These are phyloP conservation scores for Aspergillus asperescens DNA, from an alignment of 495 filamentous ascomycete genomes.

Conservation along the genomic window DNA sequence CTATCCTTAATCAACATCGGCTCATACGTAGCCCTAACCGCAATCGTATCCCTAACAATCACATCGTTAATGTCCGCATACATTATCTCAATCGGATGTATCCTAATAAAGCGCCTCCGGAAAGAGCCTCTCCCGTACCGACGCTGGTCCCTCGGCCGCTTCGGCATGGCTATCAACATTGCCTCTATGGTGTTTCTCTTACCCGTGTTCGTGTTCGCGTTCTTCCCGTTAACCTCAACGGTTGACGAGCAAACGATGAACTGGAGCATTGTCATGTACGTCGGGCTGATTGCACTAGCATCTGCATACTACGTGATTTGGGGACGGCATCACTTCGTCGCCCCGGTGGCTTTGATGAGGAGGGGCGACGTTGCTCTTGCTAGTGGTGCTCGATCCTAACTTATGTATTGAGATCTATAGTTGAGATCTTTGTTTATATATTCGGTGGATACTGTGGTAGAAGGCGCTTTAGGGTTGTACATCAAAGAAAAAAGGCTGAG, in stretches of 20 bases:
- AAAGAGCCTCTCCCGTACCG: slow-evolving; percentile 37
- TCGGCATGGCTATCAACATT: slow-evolving; percentile 45
- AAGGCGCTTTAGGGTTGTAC: background rate
- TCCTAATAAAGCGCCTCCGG: slow-evolving; percentile 42
- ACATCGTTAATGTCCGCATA: slow-evolving; percentile 45
- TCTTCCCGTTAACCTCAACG: slow-evolving; percentile 45
- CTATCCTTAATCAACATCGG: slow-evolving; percentile 52
- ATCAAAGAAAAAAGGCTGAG: background rate
- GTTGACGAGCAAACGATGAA: slow-evolving; percentile 43
- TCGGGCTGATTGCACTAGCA: slow-evolving; percentile 41
- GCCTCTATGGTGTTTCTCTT: slow-evolving; percentile 37
- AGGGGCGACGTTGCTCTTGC: slow-evolving; percentile 20
- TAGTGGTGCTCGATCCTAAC: background rate
- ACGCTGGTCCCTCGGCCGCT: slow-evolving; percentile 46
- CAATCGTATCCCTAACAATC: slow-evolving; percentile 43
- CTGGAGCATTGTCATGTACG: slow-evolving; percentile 46
- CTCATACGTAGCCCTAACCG: slow-evolving; percentile 42
- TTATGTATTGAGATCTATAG: no score
- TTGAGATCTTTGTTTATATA: no score
- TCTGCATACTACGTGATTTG: slow-evolving; percentile 39
- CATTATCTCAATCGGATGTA: slow-evolving; percentile 44
- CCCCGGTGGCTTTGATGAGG: slow-evolving; percentile 42
- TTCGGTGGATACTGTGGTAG: background rate
- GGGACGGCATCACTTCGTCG: slow-evolving; percentile 40
- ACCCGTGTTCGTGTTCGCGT: slow-evolving; percentile 48